Base-by-base conservation (phyloP, 1,284 basidiomycete genomes). In the Sporisorium exsertum region DNA sequence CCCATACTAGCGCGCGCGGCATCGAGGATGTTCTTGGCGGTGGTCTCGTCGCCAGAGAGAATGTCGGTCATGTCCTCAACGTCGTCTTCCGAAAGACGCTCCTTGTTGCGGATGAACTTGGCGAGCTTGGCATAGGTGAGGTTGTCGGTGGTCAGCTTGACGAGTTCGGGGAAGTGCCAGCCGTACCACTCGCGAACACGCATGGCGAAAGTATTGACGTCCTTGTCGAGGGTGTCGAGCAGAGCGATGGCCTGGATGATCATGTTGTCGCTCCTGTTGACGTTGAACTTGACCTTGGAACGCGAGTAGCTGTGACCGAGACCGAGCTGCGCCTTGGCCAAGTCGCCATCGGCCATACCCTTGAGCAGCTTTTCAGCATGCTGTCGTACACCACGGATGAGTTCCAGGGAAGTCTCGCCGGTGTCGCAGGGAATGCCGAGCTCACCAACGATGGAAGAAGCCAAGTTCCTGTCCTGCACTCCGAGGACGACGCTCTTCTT, bases 181-280 rank as follows among this genome's bases (percentile, higher is more conserved):
- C 96, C 96, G 85, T 98, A 99, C 96, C 96, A 99, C 90, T 98
- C 96, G 90, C 98, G 98, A 62, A 97, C 94, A 84, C 96, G 91
- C 96, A 99, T 99, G 22, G 95, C 91, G 86, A 98, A 99, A 68
- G 97, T 97, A 88, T 99, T 99, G 87, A 98, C 94, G 88, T 99
- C 96, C 88, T 99, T 99, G 91, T 99, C 96, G 42, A 99, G 89
- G 86, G 99, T 95, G 84, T 99, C 96, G 64, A 99, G 90, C 26
- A 99, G 89, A 18, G 95, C 96, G 84, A 99, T 97, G 16, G 96
- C 96, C 87, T 99, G 97, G 35, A 99, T 93, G 70, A 99, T 93
- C 97, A 99, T 99, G 24, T 94, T 97, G 86, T 99, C 96, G 54
- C 98, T 95, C 88, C 98, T 98, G 89, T 99, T 96, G 5, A 96